A percentile compares a stretch with the other conserved stretches of the same genome.
Conservation (phyloP, 2,329 filamentous ascomycete genomes). For the Aspergillus sp. region DNA sequence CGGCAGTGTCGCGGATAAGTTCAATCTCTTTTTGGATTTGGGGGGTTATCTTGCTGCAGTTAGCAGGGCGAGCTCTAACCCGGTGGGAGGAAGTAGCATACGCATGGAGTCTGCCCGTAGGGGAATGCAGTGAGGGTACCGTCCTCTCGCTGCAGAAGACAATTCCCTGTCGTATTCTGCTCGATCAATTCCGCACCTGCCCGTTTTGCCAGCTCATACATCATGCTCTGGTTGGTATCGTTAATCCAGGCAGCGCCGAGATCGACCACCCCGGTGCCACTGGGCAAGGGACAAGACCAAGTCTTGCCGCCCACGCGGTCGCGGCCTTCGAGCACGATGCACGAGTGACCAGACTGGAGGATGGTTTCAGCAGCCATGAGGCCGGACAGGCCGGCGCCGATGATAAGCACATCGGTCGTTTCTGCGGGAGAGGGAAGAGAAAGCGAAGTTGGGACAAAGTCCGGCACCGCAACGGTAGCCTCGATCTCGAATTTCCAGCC, state of each 20-base stretch:
- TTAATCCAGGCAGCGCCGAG: constrained; percentile 64
- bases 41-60: constrained; percentile 21
- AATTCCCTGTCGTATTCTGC: constrained; percentile 52
- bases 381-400: constrained; percentile 44
- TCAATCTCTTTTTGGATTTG: constrained; percentile 30
- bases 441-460: constrained; percentile 22
- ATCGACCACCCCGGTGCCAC: constrained; percentile 42
- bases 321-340: constrained; percentile 43
- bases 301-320: constrained; percentile 49
- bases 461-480: constrained; percentile 29
- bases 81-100: not conserved
- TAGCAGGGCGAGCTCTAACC: not conserved
- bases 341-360: constrained; percentile 34
- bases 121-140: constrained; percentile 26
- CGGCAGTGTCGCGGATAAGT: constrained; percentile 39
- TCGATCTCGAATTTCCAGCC: constrained; percentile 49
- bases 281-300: constrained; percentile 27
- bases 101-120: constrained; percentile 19
- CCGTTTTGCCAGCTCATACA: constrained; percentile 41
- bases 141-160: constrained; percentile 45
- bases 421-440: not conserved
- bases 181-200: constrained; percentile 46
- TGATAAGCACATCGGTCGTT: constrained; percentile 33
- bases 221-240: constrained; percentile 53
- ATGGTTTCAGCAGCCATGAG: constrained; percentile 38